Conservation (phyloP, 2,329 filamentous ascomycete genomes). For the Neonectria faginata region DNA sequence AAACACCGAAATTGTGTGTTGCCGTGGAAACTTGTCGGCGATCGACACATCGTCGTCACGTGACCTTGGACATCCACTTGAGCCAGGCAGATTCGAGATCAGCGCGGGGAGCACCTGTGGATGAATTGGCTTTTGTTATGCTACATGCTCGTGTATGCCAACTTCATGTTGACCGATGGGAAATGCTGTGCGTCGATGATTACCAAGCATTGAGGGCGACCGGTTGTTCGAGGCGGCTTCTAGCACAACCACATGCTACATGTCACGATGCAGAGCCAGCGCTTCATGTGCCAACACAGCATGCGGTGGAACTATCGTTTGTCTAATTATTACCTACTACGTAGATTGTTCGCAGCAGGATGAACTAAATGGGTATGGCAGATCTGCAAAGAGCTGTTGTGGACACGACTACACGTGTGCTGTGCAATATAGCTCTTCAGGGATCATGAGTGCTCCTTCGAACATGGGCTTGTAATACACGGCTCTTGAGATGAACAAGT, state of each 20-base stretch:
- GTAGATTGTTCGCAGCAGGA: slow-evolving; percentile 19
- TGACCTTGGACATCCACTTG: slow-evolving; percentile 18
- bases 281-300: slow-evolving; percentile 25
- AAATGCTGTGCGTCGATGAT: not conserved
- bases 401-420: slow-evolving; percentile 27
- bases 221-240: not conserved
- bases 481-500: slow-evolving; percentile 8
- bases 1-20: slow-evolving; percentile 39
- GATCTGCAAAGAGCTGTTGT: slow-evolving; percentile 18
- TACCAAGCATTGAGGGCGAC: slow-evolving; percentile 4
- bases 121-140: slow-evolving; percentile 8
- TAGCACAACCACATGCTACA: slow-evolving; percentile 3
- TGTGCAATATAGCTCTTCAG: slow-evolving; percentile 19
- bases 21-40: slow-evolving; percentile 41
- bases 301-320: slow-evolving; percentile 15
- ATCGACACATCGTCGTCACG: slow-evolving; percentile 23
- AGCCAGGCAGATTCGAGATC: not conserved
- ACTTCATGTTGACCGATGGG: not conserved
- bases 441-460: slow-evolving; percentile 23
- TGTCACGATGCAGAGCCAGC: slow-evolving; percentile 23
- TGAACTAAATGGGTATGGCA: slow-evolving; percentile 17
- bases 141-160: not conserved
- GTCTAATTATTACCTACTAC: slow-evolving; percentile 1
- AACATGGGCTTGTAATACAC: slow-evolving; percentile 12
- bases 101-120: not conserved